A percentile compares a stretch with the other conserved stretches of the same genome.
Evolutionary conservation across 257 asterid species (phyloP).

Genomic region (Misopates orontium): DNA sequence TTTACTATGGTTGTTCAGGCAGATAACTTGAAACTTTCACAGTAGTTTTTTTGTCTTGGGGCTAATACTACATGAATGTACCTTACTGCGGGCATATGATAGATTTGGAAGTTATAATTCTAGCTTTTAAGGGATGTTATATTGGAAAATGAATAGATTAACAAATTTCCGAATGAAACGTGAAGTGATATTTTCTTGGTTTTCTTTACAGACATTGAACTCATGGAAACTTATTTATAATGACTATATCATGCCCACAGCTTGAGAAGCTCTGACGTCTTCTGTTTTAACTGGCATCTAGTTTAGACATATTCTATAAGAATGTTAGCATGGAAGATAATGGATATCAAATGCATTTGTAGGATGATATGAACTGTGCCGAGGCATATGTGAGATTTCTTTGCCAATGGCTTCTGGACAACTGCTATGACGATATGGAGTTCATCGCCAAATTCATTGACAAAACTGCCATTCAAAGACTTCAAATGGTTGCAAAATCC

Average conservation of each 20-base stretch:
- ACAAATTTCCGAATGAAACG: background rate
- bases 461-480: slow-evolving; percentile 66
- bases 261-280: background rate
- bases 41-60: background rate
- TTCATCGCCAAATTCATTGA: slow-evolving; percentile 65
- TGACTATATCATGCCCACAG: slow-evolving; percentile 5
- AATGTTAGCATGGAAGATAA: slow-evolving; percentile 12
- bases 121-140: background rate
- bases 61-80: background rate
- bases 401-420: slow-evolving; percentile 89
- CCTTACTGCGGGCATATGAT: background rate
- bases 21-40: no score
- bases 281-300: background rate
- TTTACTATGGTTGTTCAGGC: no score
- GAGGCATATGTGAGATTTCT: slow-evolving; percentile 91
- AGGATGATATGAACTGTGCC: slow-evolving; percentile 99
- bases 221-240: background rate
- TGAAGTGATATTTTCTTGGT: background rate
- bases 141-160: background rate
- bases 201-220: background rate
- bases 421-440: slow-evolving; percentile 93
- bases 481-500: slow-evolving; percentile 73
- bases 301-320: background rate
- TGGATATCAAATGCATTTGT: slow-evolving; percentile 26
- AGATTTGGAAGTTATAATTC: background rate